Evolutionary conservation across 2,329 filamentous ascomycete species (phyloP).

Genomic region (Claviceps digitariae): DNA sequence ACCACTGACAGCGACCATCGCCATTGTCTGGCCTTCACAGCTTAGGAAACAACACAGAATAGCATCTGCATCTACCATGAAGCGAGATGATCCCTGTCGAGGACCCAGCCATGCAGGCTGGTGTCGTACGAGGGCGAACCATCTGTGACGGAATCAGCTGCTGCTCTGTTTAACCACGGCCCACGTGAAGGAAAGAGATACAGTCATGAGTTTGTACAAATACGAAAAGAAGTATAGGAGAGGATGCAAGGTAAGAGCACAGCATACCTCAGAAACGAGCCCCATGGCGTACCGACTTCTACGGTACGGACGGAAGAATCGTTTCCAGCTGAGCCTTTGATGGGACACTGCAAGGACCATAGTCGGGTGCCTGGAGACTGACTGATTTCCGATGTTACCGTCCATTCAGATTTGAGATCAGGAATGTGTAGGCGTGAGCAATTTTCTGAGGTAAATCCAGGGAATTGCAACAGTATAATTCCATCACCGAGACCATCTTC

Average conservation of each 20-base stretch:
- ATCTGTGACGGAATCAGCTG: conserved; percentile 31
- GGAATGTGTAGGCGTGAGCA: conserved; percentile 40
- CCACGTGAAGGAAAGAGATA: neutral
- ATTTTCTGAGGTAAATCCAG: conserved; percentile 20
- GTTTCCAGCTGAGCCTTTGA: conserved; percentile 42
- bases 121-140: conserved; percentile 69
- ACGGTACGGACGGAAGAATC: conserved; percentile 43
- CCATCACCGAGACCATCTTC: conserved; percentile 51
- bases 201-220: neutral
- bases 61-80: conserved; percentile 63
- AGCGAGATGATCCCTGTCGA: conserved; percentile 58
- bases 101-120: conserved; percentile 81
- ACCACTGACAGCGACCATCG: conserved; percentile 67
- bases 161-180: neutral
- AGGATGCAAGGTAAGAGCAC: neutral
- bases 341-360: conserved; percentile 50
- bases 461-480: conserved; percentile 33
- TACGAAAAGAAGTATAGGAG: neutral
- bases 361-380: conserved; percentile 56
- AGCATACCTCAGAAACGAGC: conserved; percentile 36
- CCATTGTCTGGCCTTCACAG: conserved; percentile 57
- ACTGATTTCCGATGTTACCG: conserved; percentile 40
- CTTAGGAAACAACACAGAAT: conserved; percentile 68
- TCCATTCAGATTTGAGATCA: conserved; percentile 41
- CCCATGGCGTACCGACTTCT: conserved; percentile 50